Percentiles rank a stretch among this genome's conserved stretches.
These are phyloP conservation scores for Trichoderma asperelloides DNA, from an alignment of 495 filamentous ascomycete species.

Conservation along the genomic window DNA sequence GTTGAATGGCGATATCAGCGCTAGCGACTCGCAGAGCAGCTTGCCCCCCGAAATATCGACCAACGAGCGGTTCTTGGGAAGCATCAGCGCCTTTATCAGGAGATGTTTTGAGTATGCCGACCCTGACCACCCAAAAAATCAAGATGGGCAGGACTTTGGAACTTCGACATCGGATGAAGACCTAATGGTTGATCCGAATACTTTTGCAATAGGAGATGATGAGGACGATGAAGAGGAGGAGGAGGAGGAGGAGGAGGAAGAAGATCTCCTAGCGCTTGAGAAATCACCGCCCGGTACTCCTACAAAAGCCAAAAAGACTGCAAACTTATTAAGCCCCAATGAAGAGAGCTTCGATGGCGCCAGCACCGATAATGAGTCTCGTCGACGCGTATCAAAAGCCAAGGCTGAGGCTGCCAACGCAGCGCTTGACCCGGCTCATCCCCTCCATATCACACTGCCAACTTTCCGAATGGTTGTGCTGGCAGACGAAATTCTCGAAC, in stretches of 20 bases:
- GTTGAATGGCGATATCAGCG: constrained; percentile 26
- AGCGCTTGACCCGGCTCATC: constrained; percentile 84
- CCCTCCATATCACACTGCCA: constrained; percentile 89
- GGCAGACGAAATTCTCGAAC: constrained; percentile 88
- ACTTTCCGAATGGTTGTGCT: constrained; percentile 98
- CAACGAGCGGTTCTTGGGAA: constrained; percentile 78
- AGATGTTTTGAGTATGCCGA: constrained; percentile 98
- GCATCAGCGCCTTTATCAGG: constrained; percentile 89
- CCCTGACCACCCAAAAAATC: constrained; percentile 66
- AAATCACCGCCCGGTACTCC: constrained; percentile 31
- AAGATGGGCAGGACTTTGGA: constrained; percentile 22
- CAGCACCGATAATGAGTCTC: constrained; percentile 15
- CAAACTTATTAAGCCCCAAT: constrained; percentile 14
- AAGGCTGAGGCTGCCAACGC: constrained; percentile 63
- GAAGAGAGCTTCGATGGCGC: constrained; percentile 1
- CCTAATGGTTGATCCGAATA: constrained; percentile 28
- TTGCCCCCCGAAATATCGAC: constrained; percentile 31
- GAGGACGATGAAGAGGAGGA: constrained; percentile 45
- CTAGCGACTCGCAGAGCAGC: constrained; percentile 19
- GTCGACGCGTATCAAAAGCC: constrained; percentile 41
- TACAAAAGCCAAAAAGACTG: constrained; percentile 24
- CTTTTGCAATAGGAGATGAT: constrained; percentile 75
- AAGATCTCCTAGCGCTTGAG: constrained; percentile 59
- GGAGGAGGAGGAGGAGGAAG: constrained; percentile 44
- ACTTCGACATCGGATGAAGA: constrained; percentile 16